Percentiles rank a stretch among this genome's conserved stretches.
Conservation (phyloP, 2,329 filamentous ascomycete species). For the Talaromyces sp. region DNA sequence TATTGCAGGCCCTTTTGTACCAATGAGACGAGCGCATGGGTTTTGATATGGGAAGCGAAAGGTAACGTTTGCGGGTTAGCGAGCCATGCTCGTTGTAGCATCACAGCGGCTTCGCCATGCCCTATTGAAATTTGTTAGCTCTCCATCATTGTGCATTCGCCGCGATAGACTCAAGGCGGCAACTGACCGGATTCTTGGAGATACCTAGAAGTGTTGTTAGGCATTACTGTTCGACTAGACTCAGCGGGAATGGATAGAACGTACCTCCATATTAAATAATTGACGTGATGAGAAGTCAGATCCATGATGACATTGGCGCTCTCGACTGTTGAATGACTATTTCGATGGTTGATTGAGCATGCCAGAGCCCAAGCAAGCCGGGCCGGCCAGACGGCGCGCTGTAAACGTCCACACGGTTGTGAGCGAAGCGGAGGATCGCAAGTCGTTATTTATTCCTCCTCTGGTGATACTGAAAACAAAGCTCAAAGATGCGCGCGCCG, state of each 20-base stretch:
- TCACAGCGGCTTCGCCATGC: constrained; percentile 54
- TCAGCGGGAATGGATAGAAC: constrained; percentile 15
- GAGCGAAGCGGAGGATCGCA: not conserved
- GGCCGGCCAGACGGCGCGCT: constrained; percentile 10
- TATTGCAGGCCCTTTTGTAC: constrained; percentile 59
- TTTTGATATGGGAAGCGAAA: constrained; percentile 54
- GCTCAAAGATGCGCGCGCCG: not conserved
- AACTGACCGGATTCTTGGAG: constrained; percentile 50
- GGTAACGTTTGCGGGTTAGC: constrained; percentile 56
- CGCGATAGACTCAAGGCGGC: constrained; percentile 3
- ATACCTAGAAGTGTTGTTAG: constrained; percentile 33
- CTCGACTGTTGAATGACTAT: constrained; percentile 19
- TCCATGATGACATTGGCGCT: constrained; percentile 39
- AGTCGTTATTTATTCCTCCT: not conserved
- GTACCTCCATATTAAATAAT: constrained; percentile 64
- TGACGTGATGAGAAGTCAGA: constrained; percentile 54
- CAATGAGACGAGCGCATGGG: constrained; percentile 54
- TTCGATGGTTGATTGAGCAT: constrained; percentile 23
- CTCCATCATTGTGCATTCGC: not conserved
- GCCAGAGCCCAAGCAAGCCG: constrained; percentile 8
- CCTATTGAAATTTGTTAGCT: constrained; percentile 31
- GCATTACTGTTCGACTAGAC: not conserved
- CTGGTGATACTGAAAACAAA: not conserved
- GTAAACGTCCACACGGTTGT: constrained; percentile 2
- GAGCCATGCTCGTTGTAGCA: constrained; percentile 58